A percentile compares a stretch with the other conserved stretches of the same genome.
phyloP scores from a whole-genome alignment of 768 basidiomycete genomes.

The Mycena filopes region DNA sequence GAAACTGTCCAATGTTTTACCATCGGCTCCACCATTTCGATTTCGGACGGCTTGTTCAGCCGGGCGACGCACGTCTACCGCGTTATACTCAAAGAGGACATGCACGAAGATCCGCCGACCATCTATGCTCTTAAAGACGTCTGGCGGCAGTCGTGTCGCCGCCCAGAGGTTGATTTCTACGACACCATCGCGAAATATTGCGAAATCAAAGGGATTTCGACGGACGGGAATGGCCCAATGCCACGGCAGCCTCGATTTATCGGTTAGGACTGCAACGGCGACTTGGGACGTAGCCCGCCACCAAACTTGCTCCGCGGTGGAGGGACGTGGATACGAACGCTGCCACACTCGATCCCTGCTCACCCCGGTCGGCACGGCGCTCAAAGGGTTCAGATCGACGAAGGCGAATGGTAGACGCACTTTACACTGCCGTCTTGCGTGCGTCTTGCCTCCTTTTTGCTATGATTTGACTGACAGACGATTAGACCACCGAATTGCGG shows the following conservation, averaged over 20 bases:
- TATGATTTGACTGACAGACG: background rate
- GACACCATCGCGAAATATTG: conserved; percentile 16
- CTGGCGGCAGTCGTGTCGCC: conserved; percentile 14
- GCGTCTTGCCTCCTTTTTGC: background rate
- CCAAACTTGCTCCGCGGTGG: background rate
- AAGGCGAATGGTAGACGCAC: background rate
- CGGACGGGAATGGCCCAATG: conserved; percentile 18
- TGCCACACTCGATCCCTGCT: conserved; percentile 10
- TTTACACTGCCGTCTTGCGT: conserved; percentile 9
- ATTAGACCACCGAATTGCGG: conserved; percentile 18
- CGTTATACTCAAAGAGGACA: conserved; percentile 24
- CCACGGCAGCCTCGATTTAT: conserved; percentile 23
- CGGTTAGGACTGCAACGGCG: background rate
- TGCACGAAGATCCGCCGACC: background rate
- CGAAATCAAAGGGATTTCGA: background rate
- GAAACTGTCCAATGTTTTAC: background rate
- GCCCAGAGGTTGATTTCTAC: conserved; percentile 25
- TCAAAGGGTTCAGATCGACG: background rate
- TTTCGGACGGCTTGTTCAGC: conserved; percentile 17
- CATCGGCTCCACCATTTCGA: background rate
- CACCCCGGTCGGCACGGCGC: conserved; percentile 6
- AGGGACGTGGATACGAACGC: background rate
- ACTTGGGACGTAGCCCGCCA: background rate
- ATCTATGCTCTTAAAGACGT: conserved; percentile 23
- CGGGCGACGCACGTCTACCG: conserved; percentile 24